A percentile compares a stretch with the other conserved stretches of the same genome.
Evolutionary conservation across 768 basidiomycete species (phyloP).

Genomic region (Multifurca ochricompacta): DNA sequence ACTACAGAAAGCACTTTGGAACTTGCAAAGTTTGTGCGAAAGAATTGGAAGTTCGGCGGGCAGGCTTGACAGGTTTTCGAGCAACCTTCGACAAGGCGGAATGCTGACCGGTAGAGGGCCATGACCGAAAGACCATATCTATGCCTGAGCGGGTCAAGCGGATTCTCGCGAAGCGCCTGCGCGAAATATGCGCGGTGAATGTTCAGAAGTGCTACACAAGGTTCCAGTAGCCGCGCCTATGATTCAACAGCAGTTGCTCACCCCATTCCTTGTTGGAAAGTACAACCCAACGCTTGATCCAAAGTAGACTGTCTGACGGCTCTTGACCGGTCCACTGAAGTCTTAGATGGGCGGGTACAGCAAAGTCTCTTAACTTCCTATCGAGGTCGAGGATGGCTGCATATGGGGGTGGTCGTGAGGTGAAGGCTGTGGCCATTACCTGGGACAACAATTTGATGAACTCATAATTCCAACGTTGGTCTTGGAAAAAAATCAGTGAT

Average conservation of each 20-base stretch:
- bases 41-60: constrained; percentile 32
- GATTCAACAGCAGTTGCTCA: constrained; percentile 21
- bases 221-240: not conserved
- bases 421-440: constrained; percentile 26
- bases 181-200: constrained; percentile 64
- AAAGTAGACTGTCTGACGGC: not conserved
- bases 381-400: constrained; percentile 48
- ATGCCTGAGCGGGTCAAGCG: constrained; percentile 49
- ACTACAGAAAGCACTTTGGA: constrained; percentile 58
- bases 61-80: constrained; percentile 34
- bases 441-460: constrained; percentile 44
- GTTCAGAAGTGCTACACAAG: constrained; percentile 44
- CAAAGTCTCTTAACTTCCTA: constrained; percentile 52
- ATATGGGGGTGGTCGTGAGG: constrained; percentile 44
- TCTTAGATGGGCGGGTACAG: constrained; percentile 37
- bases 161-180: constrained; percentile 54
- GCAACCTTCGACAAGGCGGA: constrained; percentile 50
- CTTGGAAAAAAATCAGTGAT: constrained; percentile 27
- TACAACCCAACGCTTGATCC: constrained; percentile 19
- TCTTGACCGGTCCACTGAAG: constrained; percentile 28
- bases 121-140: constrained; percentile 62
- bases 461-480: constrained; percentile 44
- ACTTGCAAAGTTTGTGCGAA: constrained; percentile 50
- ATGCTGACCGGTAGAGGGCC: constrained; percentile 65
- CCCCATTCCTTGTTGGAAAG: constrained; percentile 26